Percentiles rank a stretch among this genome's conserved stretches.
Evolutionary conservation across 108 stramenopile species (phyloP).

Genomic region (Skeletonema costatum): DNA sequence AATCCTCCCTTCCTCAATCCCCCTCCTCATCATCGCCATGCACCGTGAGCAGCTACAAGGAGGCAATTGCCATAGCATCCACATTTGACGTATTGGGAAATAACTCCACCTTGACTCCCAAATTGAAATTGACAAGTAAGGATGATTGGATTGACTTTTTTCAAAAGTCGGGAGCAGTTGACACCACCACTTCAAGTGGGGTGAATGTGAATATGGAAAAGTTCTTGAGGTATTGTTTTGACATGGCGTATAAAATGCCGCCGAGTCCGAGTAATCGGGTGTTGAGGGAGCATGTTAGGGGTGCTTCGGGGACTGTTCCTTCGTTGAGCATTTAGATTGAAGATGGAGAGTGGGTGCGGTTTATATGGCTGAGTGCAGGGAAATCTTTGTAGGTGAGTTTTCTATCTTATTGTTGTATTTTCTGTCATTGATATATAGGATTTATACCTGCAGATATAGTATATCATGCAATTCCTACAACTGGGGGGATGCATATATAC

Average conservation of each 20-base stretch:
- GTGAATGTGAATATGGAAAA: constrained; percentile 28
- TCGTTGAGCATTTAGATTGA: neutral
- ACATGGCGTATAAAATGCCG: constrained; percentile 48
- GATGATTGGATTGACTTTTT: constrained; percentile 37
- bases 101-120: constrained; percentile 29
- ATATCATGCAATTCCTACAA: no score
- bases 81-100: constrained; percentile 35
- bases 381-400: no score
- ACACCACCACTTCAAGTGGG: neutral
- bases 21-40: neutral
- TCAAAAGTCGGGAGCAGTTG: neutral
- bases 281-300: neutral
- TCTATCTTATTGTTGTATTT: no score
- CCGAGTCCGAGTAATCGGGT: constrained; percentile 2
- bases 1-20: neutral
- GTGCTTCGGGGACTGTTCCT: neutral
- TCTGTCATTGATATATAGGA: no score
- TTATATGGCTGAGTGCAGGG: neutral
- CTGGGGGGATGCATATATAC: no score
- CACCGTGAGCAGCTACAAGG: constrained; percentile 16
- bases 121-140: constrained; percentile 15
- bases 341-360: neutral
- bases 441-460: no score
- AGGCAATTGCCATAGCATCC: constrained; percentile 36
- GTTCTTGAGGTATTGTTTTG: constrained; percentile 41